Conservation (phyloP, 495 filamentous ascomycete genomes). For the Neohortaea acidophila region DNA sequence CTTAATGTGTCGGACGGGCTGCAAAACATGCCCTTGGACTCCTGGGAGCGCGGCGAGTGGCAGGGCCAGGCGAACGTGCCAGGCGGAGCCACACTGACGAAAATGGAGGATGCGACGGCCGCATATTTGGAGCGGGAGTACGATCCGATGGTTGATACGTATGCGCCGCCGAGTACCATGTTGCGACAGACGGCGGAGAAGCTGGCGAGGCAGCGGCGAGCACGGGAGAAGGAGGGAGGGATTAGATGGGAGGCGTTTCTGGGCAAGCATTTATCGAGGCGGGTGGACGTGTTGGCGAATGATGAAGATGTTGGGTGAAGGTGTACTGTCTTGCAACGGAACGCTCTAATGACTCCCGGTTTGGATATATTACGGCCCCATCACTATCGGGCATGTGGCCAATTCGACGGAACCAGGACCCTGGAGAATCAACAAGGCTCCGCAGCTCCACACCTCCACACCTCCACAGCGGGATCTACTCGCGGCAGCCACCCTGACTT, state of each 20-base stretch:
- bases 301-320: too few species aligned
- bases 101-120: constrained; percentile 24
- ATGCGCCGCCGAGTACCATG: constrained; percentile 27
- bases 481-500: too few species aligned
- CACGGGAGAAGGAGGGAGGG: constrained; percentile 22
- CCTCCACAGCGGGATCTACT: too few species aligned
- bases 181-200: constrained; percentile 29
- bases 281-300: too few species aligned
- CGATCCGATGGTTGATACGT: constrained; percentile 19
- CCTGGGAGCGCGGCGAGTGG: constrained; percentile 24
- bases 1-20: constrained; percentile 27
- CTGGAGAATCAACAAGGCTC: too few species aligned
- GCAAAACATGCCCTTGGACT: constrained; percentile 26
- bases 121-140: constrained; percentile 23
- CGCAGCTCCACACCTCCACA: too few species aligned
- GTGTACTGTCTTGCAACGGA: too few species aligned
- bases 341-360: too few species aligned
- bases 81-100: constrained; percentile 8
- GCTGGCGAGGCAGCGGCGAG: constrained; percentile 25
- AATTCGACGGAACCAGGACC: too few species aligned
- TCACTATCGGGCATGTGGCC: too few species aligned
- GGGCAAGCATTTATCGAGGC: constrained; percentile 16
- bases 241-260: constrained; percentile 25
- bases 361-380: too few species aligned
- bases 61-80: constrained; percentile 14